Percentiles rank a stretch among this genome's conserved stretches.
phyloP scores from a whole-genome alignment of 2,329 filamentous ascomycete species.

The Pseudogymnoascus sp. region DNA sequence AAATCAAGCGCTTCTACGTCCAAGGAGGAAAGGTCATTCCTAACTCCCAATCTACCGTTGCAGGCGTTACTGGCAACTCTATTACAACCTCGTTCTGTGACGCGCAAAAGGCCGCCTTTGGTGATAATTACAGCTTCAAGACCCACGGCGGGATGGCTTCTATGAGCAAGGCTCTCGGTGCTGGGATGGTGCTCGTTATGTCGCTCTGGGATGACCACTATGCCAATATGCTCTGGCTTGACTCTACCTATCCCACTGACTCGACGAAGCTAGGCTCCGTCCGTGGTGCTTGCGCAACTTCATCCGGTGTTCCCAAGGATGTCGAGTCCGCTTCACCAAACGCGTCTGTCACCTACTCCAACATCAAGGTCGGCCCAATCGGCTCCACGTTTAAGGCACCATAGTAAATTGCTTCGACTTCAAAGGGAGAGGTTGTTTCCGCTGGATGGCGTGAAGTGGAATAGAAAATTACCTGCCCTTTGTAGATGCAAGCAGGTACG shows the following conservation, averaged over 20 bases:
- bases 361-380: constrained; percentile 29
- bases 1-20: constrained; percentile 51
- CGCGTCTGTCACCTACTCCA: constrained; percentile 35
- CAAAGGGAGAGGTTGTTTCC: neutral
- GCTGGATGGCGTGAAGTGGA: neutral
- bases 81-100: constrained; percentile 53
- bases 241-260: constrained; percentile 54
- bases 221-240: constrained; percentile 68
- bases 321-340: constrained; percentile 41
- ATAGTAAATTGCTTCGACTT: neutral
- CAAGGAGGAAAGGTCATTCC: constrained; percentile 47
- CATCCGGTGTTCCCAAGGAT: constrained; percentile 45
- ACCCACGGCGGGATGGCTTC: constrained; percentile 47
- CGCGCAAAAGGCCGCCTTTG: constrained; percentile 48
- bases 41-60: constrained; percentile 40
- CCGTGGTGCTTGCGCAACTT: constrained; percentile 48
- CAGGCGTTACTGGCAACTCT: constrained; percentile 41
- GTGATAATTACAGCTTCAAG: constrained; percentile 45
- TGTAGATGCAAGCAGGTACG: neutral
- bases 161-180: constrained; percentile 47
- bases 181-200: constrained; percentile 60
- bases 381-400: constrained; percentile 24
- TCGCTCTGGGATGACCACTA: constrained; percentile 50
- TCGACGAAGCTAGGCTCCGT: constrained; percentile 39
- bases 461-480: neutral